A percentile compares a stretch with the other conserved stretches of the same genome.
Evolutionary conservation across 495 filamentous ascomycete species (phyloP).

Genomic region (Penicillium daleae): DNA sequence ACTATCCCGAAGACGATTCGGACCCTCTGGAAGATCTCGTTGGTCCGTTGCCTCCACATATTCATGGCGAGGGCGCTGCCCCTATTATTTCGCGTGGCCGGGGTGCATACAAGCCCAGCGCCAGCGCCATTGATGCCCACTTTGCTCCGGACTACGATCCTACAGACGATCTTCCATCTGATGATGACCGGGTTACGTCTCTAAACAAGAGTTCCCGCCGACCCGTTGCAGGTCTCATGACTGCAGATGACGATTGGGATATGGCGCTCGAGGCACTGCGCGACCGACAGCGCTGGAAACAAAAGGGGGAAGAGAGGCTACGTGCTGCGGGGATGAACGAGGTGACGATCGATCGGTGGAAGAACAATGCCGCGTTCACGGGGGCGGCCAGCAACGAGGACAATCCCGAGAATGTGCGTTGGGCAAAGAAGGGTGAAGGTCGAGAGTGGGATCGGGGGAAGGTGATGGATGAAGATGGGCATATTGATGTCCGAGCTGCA

Average conservation of each 20-base stretch:
- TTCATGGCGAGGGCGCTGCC: conserved; percentile 28
- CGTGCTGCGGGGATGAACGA: conserved; percentile 80
- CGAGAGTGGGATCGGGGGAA: conserved; percentile 93
- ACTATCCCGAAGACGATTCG: conserved; percentile 54
- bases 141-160: conserved; percentile 84
- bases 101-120: conserved; percentile 58
- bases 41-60: conserved; percentile 71
- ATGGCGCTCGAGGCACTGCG: conserved; percentile 77
- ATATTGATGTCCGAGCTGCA: conserved; percentile 54
- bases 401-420: conserved; percentile 68
- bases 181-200: conserved; percentile 44
- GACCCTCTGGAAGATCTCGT: conserved; percentile 81
- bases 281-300: conserved; percentile 82
- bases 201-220: conserved; percentile 37
- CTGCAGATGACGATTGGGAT: conserved; percentile 74
- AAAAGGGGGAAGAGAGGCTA: conserved; percentile 75
- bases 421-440: conserved; percentile 77
- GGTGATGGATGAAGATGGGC: conserved; percentile 66
- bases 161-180: conserved; percentile 63
- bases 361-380: conserved; percentile 56
- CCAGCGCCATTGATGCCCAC: conserved; percentile 76
- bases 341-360: conserved; percentile 76
- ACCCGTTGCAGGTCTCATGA: conserved; percentile 48
- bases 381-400: conserved; percentile 50
- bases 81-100: conserved; percentile 71